Percentiles rank a stretch among this genome's conserved stretches.
These are phyloP conservation scores for Globisporangium paddicum DNA, from an alignment of 352 stramenopile genomes.

Conservation along the genomic window DNA sequence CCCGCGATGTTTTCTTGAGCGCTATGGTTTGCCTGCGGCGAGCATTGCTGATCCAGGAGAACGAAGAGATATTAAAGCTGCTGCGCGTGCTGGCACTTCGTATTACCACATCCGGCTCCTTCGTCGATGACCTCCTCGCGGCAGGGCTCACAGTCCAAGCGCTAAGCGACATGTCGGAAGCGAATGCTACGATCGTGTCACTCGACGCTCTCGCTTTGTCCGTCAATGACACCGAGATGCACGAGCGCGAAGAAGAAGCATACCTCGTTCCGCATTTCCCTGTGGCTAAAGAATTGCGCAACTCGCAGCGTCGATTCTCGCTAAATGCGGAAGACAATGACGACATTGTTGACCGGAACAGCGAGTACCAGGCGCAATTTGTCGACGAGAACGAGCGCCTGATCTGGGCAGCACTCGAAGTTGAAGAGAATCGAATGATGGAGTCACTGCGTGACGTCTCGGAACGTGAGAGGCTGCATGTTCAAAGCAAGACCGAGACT, in stretches of 20 bases:
- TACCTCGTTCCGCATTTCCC: slow-evolving; percentile 71
- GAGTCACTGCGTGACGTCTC: slow-evolving; percentile 49
- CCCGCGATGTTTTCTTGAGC: slow-evolving; percentile 73
- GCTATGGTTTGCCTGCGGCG: slow-evolving; percentile 68
- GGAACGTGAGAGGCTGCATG: slow-evolving; percentile 31
- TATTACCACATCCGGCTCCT: slow-evolving; percentile 69
- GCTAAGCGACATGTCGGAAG: slow-evolving; percentile 51
- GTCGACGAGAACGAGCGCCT: slow-evolving; percentile 49
- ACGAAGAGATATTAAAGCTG: slow-evolving; percentile 23
- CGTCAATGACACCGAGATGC: slow-evolving; percentile 71
- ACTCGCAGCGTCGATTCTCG: slow-evolving; percentile 9
- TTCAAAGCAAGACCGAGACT: slow-evolving; percentile 13
- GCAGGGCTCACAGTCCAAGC: slow-evolving; percentile 48
- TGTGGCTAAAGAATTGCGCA: slow-evolving; percentile 45
- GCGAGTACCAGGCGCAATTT: slow-evolving; percentile 5
- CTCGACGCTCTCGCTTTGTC: slow-evolving; percentile 49
- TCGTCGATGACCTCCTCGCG: slow-evolving; percentile 56
- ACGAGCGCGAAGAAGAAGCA: slow-evolving; percentile 62
- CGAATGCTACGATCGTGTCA: slow-evolving; percentile 45
- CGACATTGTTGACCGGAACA: neutral
- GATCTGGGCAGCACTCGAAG: slow-evolving; percentile 70
- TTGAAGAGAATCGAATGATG: slow-evolving; percentile 78
- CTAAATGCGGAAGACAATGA: neutral
- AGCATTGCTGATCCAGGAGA: slow-evolving; percentile 49
- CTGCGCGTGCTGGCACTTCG: slow-evolving; percentile 58